Evolutionary conservation across 345 rosid species (phyloP).

Genomic region (Raphanus sativus): DNA sequence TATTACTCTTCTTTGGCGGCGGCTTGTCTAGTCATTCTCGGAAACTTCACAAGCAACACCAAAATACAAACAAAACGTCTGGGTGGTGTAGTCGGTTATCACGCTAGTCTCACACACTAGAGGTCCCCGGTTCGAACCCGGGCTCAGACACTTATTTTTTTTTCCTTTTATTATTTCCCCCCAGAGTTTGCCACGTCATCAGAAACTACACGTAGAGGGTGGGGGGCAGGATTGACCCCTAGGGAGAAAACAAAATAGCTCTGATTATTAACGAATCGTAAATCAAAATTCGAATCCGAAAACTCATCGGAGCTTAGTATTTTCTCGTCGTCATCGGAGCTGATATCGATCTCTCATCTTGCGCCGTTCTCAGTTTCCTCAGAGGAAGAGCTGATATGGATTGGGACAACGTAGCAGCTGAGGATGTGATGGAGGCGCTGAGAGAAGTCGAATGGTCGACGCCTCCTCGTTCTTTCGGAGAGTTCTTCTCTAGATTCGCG

Average conservation of each 20-base stretch:
- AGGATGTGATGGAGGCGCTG: constrained; percentile 43
- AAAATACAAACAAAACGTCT: neutral
- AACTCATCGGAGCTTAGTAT: constrained; percentile 13
- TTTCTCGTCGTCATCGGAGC: neutral
- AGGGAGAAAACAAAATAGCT: neutral
- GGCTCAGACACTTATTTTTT: constrained; percentile 17
- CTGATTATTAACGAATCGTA: neutral
- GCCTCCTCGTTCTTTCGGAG: constrained; percentile 38
- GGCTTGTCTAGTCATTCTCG: neutral
- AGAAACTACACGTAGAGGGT: neutral
- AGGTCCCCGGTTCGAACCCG: constrained; percentile 53
- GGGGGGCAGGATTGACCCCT: neutral
- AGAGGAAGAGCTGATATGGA: constrained; percentile 18
- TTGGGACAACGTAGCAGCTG: constrained; percentile 43
- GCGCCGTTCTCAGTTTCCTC: neutral
- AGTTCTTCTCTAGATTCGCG: constrained; percentile 42
- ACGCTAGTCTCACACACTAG: constrained; percentile 86
- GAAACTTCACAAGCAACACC: too few relatives aligned
- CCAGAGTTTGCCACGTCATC: neutral
- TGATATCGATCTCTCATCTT: neutral
- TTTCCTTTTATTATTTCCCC: neutral
- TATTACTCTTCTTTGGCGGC: neutral
- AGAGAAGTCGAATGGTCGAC: constrained; percentile 47
- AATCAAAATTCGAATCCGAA: constrained; percentile 20
- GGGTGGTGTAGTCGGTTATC: constrained; percentile 54